Base-by-base conservation (phyloP, 345 rosid genomes). In the Camelina hispida region DNA sequence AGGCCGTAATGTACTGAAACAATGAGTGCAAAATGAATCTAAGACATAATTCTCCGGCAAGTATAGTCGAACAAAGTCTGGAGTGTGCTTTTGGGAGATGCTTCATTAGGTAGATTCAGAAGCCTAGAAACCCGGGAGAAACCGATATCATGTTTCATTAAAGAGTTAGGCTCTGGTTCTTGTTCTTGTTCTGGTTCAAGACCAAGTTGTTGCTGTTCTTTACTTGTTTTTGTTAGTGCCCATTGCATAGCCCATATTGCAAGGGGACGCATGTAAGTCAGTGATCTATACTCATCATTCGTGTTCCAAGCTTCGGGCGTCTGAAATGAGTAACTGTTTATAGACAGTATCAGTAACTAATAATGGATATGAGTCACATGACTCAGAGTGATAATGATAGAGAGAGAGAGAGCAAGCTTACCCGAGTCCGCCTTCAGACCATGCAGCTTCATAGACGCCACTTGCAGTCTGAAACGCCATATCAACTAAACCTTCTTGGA, bases 171-270 rank as follows among this genome's bases (percentile, higher is more conserved):
- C 9, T 73, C 69, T 10, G 60, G 65, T 60, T 80, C 80, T 7
- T 65, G 59, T 17, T 85, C 85, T 15, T 9, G 75, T 68, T 85
- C 85, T 15, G 11, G 75, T 68, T 79, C 81, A 8, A 75, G 62
- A 22, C 62, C 79, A 18, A 43, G 64, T 74, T 85, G 83, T 38
- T 37, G 44, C 28, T 68, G 73, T 35, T 38, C 42, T 12, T 81
- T 78, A 53, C 75, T 82, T 0, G 86, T 79, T 40, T 83, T 81
- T 1, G 90, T 73, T 11, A 94, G 56, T 22, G 96, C 96, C 98
- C 96, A 94, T 71, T 92, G 98, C 96, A 90, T 91, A 51, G 92
- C 89, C 98, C 98, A 91, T 76, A 94, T 91, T 14, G 92, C 97
- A 80, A 88, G 71, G 2, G 97, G 97, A 28, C 97, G 91, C 97